These are phyloP conservation scores for Trapa bicornis DNA, from an alignment of 345 rosid species.

Conservation along the genomic window DNA sequence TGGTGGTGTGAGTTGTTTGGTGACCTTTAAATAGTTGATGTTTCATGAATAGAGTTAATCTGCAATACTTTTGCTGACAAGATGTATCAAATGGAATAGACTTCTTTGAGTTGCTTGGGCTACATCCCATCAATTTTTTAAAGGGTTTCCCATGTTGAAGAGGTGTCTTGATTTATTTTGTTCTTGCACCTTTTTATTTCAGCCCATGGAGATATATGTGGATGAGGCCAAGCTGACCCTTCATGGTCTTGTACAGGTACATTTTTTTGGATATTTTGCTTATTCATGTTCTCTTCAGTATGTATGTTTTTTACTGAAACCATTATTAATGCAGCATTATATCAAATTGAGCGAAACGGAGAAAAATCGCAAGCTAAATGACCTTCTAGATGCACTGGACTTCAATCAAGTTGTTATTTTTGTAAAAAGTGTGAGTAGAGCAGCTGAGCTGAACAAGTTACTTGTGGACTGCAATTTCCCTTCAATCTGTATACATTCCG, in stretches of 20 bases:
- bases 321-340: constrained; percentile 55
- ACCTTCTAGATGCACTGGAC: constrained; percentile 96
- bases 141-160: constrained; percentile 56
- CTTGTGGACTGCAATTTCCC: constrained; percentile 96
- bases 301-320: background rate
- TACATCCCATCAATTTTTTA: constrained; percentile 46
- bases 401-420: constrained; percentile 97
- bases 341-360: constrained; percentile 90
- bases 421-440: constrained; percentile 91
- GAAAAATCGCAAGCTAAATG: constrained; percentile 94
- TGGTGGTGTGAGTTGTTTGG: background rate
- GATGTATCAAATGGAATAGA: constrained; percentile 36
- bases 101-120: constrained; percentile 29
- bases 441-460: constrained; percentile 88
- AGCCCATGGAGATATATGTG: constrained; percentile 99
- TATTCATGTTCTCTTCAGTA: background rate
- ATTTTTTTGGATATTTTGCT: background rate
- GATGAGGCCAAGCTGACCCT: constrained; percentile 99
- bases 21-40: background rate
- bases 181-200: constrained; percentile 71
- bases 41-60: constrained; percentile 18
- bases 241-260: constrained; percentile 97
- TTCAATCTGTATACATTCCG: constrained; percentile 95
- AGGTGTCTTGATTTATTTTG: constrained; percentile 56
- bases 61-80: constrained; percentile 20